Evolutionary conservation across 2,329 filamentous ascomycete species (phyloP), one percentile per base, ranked within the genome.

Genomic region (Fusarium compactum): DNA sequence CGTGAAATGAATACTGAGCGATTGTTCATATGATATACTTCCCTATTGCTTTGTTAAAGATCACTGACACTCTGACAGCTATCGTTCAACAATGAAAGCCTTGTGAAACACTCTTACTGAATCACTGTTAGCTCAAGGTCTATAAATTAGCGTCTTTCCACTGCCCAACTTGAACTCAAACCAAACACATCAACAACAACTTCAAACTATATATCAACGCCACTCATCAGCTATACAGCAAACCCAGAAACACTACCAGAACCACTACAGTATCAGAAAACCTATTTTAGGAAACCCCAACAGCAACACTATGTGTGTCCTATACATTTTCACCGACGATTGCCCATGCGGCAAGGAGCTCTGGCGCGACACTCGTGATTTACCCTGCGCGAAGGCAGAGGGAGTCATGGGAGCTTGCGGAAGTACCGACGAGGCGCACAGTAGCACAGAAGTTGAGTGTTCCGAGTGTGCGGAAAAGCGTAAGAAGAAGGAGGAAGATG

Each of bases 21-120:
- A 6, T 1, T n/a, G 34, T n/a, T 38, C 3, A n/a, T 38, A 38
- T 38, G 2, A 4, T 38, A 1, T 2, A 6, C 0, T 6, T 6
- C 0, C 18, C 18, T 1, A n/a, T 11, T 38, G 18, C 6, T n/a
- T 38, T 38, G 34, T 38, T n/a, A 3, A 0, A 4, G 18, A 38
- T 12, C 2, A 38, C 6, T 18, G 18, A 38, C 32, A 18, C 3
- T 18, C 16, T 10, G 16, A 38, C 18, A n/a, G 3, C 5, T 18
- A 10, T 4, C 16, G 9, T 38, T n/a, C 10, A 38, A n/a, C 10
- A 38, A n/a, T 2, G 6, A n/a, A 38, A 38, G 16, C 16, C 16
- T 4, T 38, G 16, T 38, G 32, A 18, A 38, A 38, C 32, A 1
- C 12, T 30, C 12, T 30, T 15, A 38, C 32, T 38, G 34, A 38